Evolutionary conservation across 2,329 filamentous ascomycete species (phyloP).

Genomic region (Alternaria triticina): DNA sequence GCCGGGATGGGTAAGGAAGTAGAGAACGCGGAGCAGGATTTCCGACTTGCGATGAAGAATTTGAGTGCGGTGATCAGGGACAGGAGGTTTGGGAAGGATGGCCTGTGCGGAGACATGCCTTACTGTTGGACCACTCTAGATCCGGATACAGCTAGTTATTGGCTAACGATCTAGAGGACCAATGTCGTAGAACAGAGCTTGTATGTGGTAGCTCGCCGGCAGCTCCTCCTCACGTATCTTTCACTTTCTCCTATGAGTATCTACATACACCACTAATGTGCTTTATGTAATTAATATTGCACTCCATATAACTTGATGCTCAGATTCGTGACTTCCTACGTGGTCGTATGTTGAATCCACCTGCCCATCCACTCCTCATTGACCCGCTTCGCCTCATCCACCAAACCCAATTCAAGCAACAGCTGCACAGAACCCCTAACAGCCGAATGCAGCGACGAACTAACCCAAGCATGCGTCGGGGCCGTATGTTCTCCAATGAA

Average conservation of each 20-base stretch:
- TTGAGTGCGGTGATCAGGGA: neutral
- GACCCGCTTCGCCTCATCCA: neutral
- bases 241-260: neutral
- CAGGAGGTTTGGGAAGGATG: neutral
- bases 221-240: too few species aligned
- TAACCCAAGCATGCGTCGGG: neutral
- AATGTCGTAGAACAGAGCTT: neutral
- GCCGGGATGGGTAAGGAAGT: neutral
- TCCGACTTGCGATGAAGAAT: neutral
- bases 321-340: neutral
- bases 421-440: constrained; percentile 1
- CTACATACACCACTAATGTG: neutral
- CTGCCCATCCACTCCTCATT: constrained; percentile 1
- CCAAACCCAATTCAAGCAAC: neutral
- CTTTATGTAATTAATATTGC: too few species aligned
- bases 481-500: neutral
- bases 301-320: neutral
- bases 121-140: neutral
- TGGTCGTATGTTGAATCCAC: neutral
- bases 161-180: neutral
- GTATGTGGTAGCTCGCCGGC: neutral
- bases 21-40: neutral
- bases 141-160: neutral
- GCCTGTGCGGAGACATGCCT: constrained; percentile 1
- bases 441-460: neutral